phyloP scores from a whole-genome alignment of 257 asterid species.

The Handroanthus guayacan region DNA sequence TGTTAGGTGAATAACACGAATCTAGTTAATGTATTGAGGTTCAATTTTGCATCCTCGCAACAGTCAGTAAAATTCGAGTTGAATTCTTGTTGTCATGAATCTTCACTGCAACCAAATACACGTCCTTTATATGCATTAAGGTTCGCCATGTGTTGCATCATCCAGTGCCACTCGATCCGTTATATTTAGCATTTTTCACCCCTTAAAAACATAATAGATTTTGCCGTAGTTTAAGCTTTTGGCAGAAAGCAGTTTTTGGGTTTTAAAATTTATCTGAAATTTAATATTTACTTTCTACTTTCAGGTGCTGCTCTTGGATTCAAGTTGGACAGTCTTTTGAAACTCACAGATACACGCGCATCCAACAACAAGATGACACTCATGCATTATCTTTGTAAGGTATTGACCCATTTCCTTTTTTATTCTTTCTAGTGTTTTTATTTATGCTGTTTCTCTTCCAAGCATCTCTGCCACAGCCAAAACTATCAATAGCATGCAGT shows the following conservation, averaged over 20 bases:
- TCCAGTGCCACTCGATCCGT: not conserved
- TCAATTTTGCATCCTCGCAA: not conserved
- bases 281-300: conserved; percentile 31
- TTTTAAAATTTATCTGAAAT: conserved; percentile 25
- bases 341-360: conserved; percentile 96
- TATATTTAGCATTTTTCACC: conserved; percentile 11
- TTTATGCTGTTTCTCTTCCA: conserved; percentile 13
- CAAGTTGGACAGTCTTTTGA: conserved; percentile 98
- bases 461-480: conserved; percentile 6
- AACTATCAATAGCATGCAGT: conserved; percentile 15
- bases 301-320: conserved; percentile 97
- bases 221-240: conserved; percentile 11
- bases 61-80: not conserved
- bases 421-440: not conserved
- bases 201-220: conserved; percentile 14
- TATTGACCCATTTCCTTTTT: conserved; percentile 42
- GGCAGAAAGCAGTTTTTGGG: conserved; percentile 31
- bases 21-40: not conserved
- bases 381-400: conserved; percentile 99
- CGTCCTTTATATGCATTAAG: not conserved
- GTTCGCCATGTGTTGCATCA: conserved; percentile 9
- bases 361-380: conserved; percentile 95
- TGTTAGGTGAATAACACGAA: conserved; percentile 17
- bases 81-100: not conserved
- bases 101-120: not conserved